These are phyloP conservation scores for Dendrocalamus sinicus DNA, from an alignment of 176 grass and related monocot species.

Conservation along the genomic window DNA sequence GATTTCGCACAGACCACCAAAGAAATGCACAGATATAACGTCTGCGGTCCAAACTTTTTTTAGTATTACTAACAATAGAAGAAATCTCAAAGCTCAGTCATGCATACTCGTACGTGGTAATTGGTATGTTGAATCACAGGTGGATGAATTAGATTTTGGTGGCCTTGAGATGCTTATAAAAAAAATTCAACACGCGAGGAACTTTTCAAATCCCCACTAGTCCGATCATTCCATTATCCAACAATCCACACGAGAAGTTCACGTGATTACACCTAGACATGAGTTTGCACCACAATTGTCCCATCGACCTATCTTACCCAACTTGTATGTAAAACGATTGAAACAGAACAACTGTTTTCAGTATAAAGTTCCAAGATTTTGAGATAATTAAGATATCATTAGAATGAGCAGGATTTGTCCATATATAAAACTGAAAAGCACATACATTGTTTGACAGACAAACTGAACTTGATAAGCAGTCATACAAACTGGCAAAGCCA, in stretches of 20 bases:
- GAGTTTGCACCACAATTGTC: neutral
- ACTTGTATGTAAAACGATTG: neutral
- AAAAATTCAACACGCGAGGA: no score
- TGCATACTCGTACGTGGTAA: neutral
- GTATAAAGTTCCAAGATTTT: neutral
- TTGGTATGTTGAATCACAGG: neutral
- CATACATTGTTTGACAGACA: conserved; percentile 23
- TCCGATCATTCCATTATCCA: neutral
- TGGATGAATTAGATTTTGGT: neutral
- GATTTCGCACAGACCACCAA: neutral
- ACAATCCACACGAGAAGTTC: neutral
- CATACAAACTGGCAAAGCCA: conserved; percentile 34
- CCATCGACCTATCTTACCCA: neutral
- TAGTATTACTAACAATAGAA: no score
- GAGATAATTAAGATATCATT: neutral
- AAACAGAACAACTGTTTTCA: neutral
- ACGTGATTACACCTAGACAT: neutral
- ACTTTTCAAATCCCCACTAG: neutral
- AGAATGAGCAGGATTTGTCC: conserved; percentile 22
- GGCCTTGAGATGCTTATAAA: no score
- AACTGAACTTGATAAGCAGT: conserved; percentile 19
- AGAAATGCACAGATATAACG: neutral
- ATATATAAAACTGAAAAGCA: neutral
- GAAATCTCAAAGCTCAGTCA: neutral
- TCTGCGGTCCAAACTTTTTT: no score